Evolutionary conservation across 2,329 filamentous ascomycete genomes (phyloP), one percentile per base, ranked within the genome.

Genomic region (Epichloe aotearoae): DNA sequence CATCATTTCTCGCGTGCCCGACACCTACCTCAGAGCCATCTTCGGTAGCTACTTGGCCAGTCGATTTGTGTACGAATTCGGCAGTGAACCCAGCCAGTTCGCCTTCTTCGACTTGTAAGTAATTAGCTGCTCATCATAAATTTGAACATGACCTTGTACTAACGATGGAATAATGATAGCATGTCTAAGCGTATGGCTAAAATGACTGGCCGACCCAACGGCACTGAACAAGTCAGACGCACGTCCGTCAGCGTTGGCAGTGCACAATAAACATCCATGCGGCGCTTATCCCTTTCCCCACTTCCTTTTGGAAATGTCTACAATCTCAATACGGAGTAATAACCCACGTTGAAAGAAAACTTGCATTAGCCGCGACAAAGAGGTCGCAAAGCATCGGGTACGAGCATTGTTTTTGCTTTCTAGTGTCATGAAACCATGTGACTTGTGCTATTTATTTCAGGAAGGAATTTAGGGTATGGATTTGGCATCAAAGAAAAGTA

Each of bases 91-190:
- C 5, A 93, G 85, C 73, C 91, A 96, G 63, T 97, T 98, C 73
- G 89, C 91, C 39, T 98, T 98, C 76, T 98, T 95, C 70, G 88
- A 95, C 66, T 98, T 97, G 86, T 90, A 73, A 81, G 86, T 84
- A 26, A 12, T n/a, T 2, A 36, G 12, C 6, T 7, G 14, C 34
- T 17, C 12, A 36, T 10, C 11, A 4, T 50, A 33, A 34, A 50
- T 50, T 51, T 4, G 26, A 10, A n/a, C 10, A 17, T 51, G 33
- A 46, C 11, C n/a, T n/a, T 14, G 15, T 42, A 39, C 23, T 50
- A 26, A 51, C 46, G 38, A 46, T 46, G 47, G 14, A 34, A 42
- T 10, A 43, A 59, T 56, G 42, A 58, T 55, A 83, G 80, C 63
- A 84, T 84, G 81, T 80, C 80, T 20, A 81, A 77, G 69, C 73